Evolutionary conservation across 257 asterid species (phyloP).

Genomic region (Verbena officinalis): DNA sequence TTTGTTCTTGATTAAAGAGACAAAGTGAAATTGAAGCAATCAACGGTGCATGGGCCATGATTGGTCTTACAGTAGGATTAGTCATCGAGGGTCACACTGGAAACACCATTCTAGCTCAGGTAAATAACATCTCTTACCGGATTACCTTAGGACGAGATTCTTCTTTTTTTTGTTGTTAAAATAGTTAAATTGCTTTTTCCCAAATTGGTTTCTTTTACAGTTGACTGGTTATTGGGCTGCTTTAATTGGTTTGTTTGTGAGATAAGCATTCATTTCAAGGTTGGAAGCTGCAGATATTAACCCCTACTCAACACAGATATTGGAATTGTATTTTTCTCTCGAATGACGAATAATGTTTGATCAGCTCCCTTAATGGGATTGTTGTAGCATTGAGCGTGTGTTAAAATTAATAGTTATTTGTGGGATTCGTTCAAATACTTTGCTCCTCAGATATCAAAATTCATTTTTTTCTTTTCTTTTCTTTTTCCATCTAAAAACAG

Average conservation of each 20-base stretch:
- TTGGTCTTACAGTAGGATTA: slow-evolving; percentile 89
- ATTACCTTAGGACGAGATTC: not conserved
- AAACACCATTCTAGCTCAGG: slow-evolving; percentile 71
- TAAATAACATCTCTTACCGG: slow-evolving; percentile 25
- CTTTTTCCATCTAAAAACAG: too few species aligned
- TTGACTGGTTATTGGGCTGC: slow-evolving; percentile 78
- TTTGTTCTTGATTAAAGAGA: slow-evolving; percentile 41
- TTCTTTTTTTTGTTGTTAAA: not conserved
- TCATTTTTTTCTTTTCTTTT: too few species aligned
- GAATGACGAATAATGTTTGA: not conserved
- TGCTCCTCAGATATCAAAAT: not conserved
- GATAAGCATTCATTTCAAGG: slow-evolving; percentile 35
- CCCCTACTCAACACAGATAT: not conserved
- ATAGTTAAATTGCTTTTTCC: not conserved
- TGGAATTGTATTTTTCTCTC: slow-evolving; percentile 11
- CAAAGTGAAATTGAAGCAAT: slow-evolving; percentile 76
- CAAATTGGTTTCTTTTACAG: slow-evolving; percentile 44
- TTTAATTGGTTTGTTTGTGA: slow-evolving; percentile 44
- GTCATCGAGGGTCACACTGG: slow-evolving; percentile 89
- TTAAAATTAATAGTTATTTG: not conserved
- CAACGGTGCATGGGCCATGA: slow-evolving; percentile 97
- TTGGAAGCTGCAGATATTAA: slow-evolving; percentile 1
- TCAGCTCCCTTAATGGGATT: not conserved
- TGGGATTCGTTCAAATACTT: slow-evolving; percentile 1
- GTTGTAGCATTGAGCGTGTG: not conserved